phyloP scores from a whole-genome alignment of 2,329 filamentous ascomycete species.

The Fonsecaea multimorphosa region DNA sequence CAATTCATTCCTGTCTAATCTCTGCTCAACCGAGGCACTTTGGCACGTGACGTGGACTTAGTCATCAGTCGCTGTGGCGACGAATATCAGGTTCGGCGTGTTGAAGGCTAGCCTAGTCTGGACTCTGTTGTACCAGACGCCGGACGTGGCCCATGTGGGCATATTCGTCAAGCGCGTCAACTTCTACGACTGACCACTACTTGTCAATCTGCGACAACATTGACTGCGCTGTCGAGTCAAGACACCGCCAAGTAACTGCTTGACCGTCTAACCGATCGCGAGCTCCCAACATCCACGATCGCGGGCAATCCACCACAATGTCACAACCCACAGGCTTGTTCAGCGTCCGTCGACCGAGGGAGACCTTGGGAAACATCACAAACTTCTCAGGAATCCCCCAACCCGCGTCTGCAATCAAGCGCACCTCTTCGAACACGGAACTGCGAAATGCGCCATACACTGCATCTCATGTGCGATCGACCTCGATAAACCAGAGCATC shows the following conservation, averaged over 20 bases:
- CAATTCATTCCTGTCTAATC: not conserved
- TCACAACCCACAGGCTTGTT: slow-evolving; percentile 87
- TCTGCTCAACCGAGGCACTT: slow-evolving; percentile 7
- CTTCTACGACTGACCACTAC: not conserved
- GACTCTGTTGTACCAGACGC: not conserved
- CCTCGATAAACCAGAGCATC: slow-evolving; percentile 86
- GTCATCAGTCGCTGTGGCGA: slow-evolving; percentile 18
- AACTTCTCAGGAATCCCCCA: slow-evolving; percentile 86
- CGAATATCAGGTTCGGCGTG: not conserved
- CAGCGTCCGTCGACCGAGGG: slow-evolving; percentile 88
- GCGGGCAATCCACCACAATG: slow-evolving; percentile 60
- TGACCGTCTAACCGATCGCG: not conserved
- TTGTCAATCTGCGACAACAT: not conserved
- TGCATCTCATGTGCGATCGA: slow-evolving; percentile 76
- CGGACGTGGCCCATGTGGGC: not conserved
- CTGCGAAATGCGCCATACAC: slow-evolving; percentile 68
- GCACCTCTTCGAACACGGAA: slow-evolving; percentile 77
- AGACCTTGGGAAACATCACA: slow-evolving; percentile 87
- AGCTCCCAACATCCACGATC: not conserved
- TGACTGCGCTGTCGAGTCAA: not conserved
- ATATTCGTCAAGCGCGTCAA: not conserved
- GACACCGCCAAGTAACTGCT: not conserved
- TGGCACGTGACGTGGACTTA: slow-evolving; percentile 11
- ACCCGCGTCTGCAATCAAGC: slow-evolving; percentile 91
- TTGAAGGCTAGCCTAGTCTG: slow-evolving; percentile 1